These are phyloP conservation scores for Kuraishia capsulata DNA, from an alignment of 805 yeast genomes.

Conservation along the genomic window DNA sequence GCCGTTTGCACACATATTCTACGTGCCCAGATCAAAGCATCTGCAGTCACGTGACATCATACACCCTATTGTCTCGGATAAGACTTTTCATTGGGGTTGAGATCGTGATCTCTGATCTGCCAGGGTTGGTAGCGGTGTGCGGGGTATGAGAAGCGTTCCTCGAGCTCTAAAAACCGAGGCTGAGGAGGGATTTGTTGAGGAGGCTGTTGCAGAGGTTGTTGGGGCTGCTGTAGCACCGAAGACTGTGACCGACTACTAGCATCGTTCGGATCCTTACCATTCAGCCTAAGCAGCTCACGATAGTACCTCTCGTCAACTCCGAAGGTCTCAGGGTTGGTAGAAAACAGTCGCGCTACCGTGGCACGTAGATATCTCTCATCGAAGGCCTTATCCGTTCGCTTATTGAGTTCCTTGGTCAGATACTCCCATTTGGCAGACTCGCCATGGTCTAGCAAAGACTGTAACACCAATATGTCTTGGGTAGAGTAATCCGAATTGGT, in stretches of 20 bases:
- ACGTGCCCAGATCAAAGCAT: no score
- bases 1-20: no score
- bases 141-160: not conserved
- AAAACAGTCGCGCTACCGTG: constrained; percentile 41
- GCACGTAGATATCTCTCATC: constrained; percentile 48
- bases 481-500: constrained; percentile 55
- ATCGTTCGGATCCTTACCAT: no score
- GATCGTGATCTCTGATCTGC: no score
- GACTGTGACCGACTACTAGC: not conserved
- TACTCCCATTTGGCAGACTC: constrained; percentile 64
- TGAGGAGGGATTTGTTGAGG: not conserved
- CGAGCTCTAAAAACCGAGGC: not conserved
- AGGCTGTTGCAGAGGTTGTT: constrained; percentile 12
- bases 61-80: no score
- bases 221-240: constrained; percentile 14
- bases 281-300: constrained; percentile 19
- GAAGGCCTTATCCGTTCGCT: constrained; percentile 41
- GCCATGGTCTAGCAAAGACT: constrained; percentile 52
- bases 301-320: constrained; percentile 43
- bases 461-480: constrained; percentile 43
- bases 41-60: no score
- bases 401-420: constrained; percentile 52
- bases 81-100: no score
- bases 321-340: constrained; percentile 45
- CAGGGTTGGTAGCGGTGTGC: not conserved